phyloP scores from a whole-genome alignment of 2,329 filamentous ascomycete genomes.

The Diaporthe sp. region DNA sequence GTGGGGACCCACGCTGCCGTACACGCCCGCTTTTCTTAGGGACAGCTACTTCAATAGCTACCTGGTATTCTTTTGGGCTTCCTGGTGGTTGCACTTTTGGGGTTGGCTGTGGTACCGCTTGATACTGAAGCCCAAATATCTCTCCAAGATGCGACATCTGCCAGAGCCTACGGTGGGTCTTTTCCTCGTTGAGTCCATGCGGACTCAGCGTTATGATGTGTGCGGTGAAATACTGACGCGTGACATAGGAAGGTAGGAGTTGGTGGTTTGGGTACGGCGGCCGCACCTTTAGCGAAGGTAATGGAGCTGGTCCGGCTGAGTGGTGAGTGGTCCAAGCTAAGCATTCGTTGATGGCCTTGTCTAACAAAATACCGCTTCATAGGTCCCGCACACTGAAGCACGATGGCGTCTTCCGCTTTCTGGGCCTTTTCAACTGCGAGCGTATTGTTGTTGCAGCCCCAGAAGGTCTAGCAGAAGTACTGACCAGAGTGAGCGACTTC shows the following conservation, averaged over 20 bases:
- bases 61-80: background rate
- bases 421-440: constrained; percentile 11
- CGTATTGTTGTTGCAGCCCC: background rate
- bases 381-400: constrained; percentile 10
- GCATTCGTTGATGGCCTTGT: background rate
- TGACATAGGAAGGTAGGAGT: background rate
- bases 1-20: background rate
- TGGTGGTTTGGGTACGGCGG: constrained; percentile 6
- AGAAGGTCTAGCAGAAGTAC: constrained; percentile 1
- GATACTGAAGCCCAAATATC: constrained; percentile 22
- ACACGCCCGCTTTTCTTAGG: background rate
- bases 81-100: constrained; percentile 9
- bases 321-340: background rate
- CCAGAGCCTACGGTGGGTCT: background rate
- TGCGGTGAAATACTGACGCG: background rate
- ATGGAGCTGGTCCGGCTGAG: constrained; percentile 9
- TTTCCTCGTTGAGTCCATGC: background rate
- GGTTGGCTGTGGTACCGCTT: constrained; percentile 3
- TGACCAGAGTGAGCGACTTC: constrained; percentile 10
- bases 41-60: constrained; percentile 12
- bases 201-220: background rate
- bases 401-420: background rate
- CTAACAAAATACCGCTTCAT: background rate
- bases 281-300: constrained; percentile 2
- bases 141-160: constrained; percentile 9